phyloP scores from a whole-genome alignment of 2,329 filamentous ascomycete species.

The Botryotinia globosa region DNA sequence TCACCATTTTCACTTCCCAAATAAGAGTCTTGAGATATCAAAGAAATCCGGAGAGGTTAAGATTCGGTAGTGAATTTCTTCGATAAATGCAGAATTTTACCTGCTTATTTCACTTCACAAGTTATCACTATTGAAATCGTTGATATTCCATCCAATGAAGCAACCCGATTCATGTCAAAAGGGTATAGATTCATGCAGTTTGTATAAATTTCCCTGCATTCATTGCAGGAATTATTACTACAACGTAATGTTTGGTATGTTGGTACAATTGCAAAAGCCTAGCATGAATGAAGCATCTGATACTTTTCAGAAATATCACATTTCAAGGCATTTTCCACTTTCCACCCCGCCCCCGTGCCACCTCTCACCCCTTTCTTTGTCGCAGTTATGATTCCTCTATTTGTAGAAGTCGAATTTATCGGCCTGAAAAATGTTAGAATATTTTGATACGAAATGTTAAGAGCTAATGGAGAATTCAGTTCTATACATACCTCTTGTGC shows the following conservation, averaged over 20 bases:
- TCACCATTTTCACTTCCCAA: neutral
- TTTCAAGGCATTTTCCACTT: constrained; percentile 1
- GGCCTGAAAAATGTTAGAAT: constrained; percentile 44
- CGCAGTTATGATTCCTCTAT: constrained; percentile 42
- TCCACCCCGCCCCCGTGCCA: neutral
- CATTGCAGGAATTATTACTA: constrained; percentile 13
- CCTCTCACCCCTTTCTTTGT: neutral
- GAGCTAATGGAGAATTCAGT: constrained; percentile 35
- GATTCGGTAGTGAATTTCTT: neutral
- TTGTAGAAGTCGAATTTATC: constrained; percentile 92
- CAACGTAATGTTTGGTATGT: constrained; percentile 17
- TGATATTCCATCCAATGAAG: neutral
- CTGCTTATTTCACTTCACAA: neutral
- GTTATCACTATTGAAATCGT: neutral
- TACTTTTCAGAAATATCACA: constrained; percentile 11
- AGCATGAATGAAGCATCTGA: constrained; percentile 8
- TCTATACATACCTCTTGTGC: constrained; percentile 60
- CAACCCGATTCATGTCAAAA: neutral
- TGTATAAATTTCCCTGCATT: constrained; percentile 10
- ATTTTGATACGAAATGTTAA: neutral
- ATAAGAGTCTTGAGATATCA: neutral
- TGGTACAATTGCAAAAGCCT: constrained; percentile 17
- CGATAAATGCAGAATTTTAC: neutral
- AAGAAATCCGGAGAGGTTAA: neutral
- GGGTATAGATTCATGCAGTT: constrained; percentile 14